A percentile compares a stretch with the other conserved stretches of the same genome.
These are phyloP conservation scores for Globisporangium canariense DNA, from an alignment of 352 stramenopile species.

Conservation along the genomic window DNA sequence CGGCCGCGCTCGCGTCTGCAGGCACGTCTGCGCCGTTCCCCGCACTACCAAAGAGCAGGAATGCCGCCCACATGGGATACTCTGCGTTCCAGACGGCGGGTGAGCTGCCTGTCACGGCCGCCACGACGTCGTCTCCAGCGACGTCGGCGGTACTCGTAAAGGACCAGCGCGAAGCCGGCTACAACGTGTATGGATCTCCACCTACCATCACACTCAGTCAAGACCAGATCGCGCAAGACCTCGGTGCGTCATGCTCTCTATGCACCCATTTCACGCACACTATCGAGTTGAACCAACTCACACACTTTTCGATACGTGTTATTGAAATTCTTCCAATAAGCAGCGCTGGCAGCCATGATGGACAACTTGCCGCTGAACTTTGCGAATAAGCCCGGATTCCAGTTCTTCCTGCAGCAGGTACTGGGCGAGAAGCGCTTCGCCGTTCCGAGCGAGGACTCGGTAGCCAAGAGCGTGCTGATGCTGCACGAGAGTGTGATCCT, in stretches of 20 bases:
- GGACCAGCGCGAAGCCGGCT: conserved; percentile 37
- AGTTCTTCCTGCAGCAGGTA: conserved; percentile 66
- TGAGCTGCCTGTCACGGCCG: background rate
- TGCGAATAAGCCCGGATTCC: conserved; percentile 51
- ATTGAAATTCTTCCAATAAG: conserved; percentile 18
- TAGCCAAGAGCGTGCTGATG: conserved; percentile 62
- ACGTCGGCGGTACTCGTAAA: conserved; percentile 25
- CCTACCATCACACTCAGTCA: conserved; percentile 31
- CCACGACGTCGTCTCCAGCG: background rate
- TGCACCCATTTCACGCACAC: background rate
- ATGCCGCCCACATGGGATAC: conserved; percentile 1
- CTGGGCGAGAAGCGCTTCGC: conserved; percentile 65
- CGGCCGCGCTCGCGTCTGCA: conserved; percentile 21
- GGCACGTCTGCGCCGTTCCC: background rate
- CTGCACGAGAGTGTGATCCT: conserved; percentile 70
- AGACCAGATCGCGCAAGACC: conserved; percentile 70
- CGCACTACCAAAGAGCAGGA: background rate
- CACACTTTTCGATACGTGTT: background rate
- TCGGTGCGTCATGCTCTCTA: conserved; percentile 28
- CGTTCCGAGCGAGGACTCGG: conserved; percentile 49
- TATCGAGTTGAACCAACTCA: background rate
- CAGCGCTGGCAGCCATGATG: conserved; percentile 65
- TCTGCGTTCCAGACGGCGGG: background rate
- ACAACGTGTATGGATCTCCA: conserved; percentile 19
- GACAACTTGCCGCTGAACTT: conserved; percentile 75